Evolutionary conservation across 2,329 filamentous ascomycete genomes (phyloP), one percentile per base, ranked within the genome.

Genomic region (Fusarium sp.): DNA sequence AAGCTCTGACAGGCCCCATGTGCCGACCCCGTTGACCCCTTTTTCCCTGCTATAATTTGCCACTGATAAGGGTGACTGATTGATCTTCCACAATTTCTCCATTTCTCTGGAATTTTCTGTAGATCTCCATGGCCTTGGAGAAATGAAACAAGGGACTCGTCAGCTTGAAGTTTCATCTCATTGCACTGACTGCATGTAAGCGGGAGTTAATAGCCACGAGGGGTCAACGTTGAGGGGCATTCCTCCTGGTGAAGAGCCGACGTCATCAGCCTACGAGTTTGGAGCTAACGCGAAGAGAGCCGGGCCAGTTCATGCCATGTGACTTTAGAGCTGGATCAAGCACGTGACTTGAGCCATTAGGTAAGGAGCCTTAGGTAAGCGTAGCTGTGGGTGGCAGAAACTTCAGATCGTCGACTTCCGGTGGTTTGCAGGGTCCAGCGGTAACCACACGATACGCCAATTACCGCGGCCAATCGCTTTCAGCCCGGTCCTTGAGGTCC

Each of bases 81-180:
- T 49, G 24, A 33, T 64, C 55, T 57, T 68, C 59, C 57, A 70
- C 35, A 54, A 26, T 45, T 47, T 65, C 54, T 62, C 69, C 72
- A 66, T 55, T 33, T 70, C 31, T 56, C 28, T 64, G 59, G 48
- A 69, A 69, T 49, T 61, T 63, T 67, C 61, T 60, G 66, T 71
- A 73, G 75, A 76, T 77, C 72, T 64, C 28, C 57, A 59, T 59
- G 35, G 64, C 61, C 62, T 65, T 72, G 58, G 28, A 61, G 65
- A 39, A 74, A 69, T 74, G 76, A 78, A 78, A 78, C 76, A 77
- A 63, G 71, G 71, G 66, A 64, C 72, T 78, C 73, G 76, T 78
- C 76, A 78, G 71, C 75, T 47, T 52, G 31, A 52, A 38, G 71
- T 74, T 66, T 66, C 73, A 70, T 66, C 36, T 62, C 58, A 67